These are phyloP conservation scores for Camellia lanceoleosa DNA, from an alignment of 148 eudicot genomes.

Conservation along the genomic window DNA sequence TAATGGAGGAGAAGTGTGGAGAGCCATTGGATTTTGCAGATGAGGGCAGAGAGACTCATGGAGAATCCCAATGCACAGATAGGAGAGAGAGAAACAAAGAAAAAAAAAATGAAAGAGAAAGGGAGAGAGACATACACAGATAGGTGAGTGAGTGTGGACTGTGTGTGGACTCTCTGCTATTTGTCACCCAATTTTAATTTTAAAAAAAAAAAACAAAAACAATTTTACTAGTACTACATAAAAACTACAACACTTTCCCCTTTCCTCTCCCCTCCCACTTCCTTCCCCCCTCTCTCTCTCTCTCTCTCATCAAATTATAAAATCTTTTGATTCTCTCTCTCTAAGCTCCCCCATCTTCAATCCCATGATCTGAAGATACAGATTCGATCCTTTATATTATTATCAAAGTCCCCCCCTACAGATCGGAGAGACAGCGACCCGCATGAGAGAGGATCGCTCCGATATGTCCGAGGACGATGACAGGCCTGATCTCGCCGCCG, in stretches of 20 bases:
- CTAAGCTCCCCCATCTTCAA: background rate
- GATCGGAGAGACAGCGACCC: slow-evolving; percentile 13
- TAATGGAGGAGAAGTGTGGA: slow-evolving; percentile 27
- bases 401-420: background rate
- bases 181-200: background rate
- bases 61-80: slow-evolving; percentile 25
- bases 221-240: no score
- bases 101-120: background rate
- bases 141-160: slow-evolving; percentile 25
- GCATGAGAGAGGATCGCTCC: background rate
- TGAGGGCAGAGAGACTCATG: slow-evolving; percentile 9
- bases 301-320: slow-evolving; percentile 2
- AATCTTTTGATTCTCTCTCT: slow-evolving; percentile 10
- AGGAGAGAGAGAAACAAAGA: background rate
- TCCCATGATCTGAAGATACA: background rate
- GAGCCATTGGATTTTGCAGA: slow-evolving; percentile 24
- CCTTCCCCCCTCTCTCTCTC: background rate
- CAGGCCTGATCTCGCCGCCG: background rate
- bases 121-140: slow-evolving; percentile 2
- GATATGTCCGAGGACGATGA: slow-evolving; percentile 19
- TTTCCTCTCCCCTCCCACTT: background rate
- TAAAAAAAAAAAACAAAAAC: no score
- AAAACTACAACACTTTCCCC: background rate
- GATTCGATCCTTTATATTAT: slow-evolving; percentile 5
- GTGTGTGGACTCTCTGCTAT: slow-evolving; percentile 12